Evolutionary conservation across 2,329 filamentous ascomycete genomes (phyloP).

Genomic region (Pseudogymnoascus sp.): DNA sequence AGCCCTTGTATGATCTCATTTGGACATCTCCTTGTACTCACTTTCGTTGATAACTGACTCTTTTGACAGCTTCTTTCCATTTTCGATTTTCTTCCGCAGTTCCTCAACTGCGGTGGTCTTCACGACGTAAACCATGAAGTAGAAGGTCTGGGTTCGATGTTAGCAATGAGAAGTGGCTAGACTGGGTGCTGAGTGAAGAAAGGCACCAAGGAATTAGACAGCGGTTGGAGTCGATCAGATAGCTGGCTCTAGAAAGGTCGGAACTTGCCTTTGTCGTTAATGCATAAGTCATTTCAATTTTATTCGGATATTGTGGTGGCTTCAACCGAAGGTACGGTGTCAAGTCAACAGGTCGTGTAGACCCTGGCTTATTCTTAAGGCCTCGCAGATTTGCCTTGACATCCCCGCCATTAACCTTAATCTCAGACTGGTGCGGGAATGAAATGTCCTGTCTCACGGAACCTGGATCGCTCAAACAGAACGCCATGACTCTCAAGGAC

Average conservation of each 20-base stretch:
- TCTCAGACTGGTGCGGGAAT: constrained; percentile 87
- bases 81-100: constrained; percentile 59
- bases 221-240: constrained; percentile 11
- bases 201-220: constrained; percentile 9
- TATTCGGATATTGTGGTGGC: constrained; percentile 61
- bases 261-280: constrained; percentile 71
- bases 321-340: constrained; percentile 66
- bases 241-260: constrained; percentile 11
- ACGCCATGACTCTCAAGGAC: constrained; percentile 63
- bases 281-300: constrained; percentile 80
- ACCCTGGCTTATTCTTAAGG: constrained; percentile 91
- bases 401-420: constrained; percentile 81
- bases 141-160: constrained; percentile 52
- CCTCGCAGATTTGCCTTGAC: constrained; percentile 90
- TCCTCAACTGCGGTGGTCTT: constrained; percentile 61
- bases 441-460: constrained; percentile 64
- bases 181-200: neutral
- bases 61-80: constrained; percentile 65
- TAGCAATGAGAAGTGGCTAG: neutral
- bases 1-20: neutral
- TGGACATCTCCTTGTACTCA: constrained; percentile 36
- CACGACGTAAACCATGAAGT: constrained; percentile 66
- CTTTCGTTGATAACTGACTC: constrained; percentile 75
- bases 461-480: constrained; percentile 60
- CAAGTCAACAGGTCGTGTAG: constrained; percentile 87